Percentiles rank a stretch among this genome's conserved stretches.
These are phyloP conservation scores for Rostrohypoxylon terebratum DNA, from an alignment of 495 filamentous ascomycete genomes.

Conservation along the genomic window DNA sequence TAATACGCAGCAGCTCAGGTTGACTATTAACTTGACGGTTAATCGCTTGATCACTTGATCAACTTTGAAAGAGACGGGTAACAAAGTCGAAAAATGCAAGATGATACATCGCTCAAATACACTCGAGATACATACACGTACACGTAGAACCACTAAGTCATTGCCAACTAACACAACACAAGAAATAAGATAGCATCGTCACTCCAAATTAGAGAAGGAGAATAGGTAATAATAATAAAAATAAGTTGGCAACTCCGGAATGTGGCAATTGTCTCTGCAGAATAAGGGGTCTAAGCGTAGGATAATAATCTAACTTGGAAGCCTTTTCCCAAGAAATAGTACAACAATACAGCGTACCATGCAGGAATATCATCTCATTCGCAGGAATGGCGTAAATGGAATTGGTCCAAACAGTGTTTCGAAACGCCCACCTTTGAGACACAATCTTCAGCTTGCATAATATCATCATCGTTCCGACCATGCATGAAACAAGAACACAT, in stretches of 20 bases:
- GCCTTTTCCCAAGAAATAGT: slow-evolving; percentile 24
- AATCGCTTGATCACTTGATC: neutral
- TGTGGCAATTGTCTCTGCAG: slow-evolving; percentile 37
- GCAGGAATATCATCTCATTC: slow-evolving; percentile 17
- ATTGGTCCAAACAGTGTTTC: slow-evolving; percentile 39
- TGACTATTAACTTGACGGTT: too few species aligned
- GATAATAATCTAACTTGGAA: neutral
- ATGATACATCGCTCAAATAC: slow-evolving; percentile 7
- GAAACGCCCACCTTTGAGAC: slow-evolving; percentile 40
- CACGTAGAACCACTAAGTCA: slow-evolving; percentile 28
- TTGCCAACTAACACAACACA: slow-evolving; percentile 18
- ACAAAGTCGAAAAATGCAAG: slow-evolving; percentile 4
- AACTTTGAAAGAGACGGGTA: neutral
- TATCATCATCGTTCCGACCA: slow-evolving; percentile 11
- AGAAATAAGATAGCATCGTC: slow-evolving; percentile 31
- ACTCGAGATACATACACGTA: slow-evolving; percentile 9
- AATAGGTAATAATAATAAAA: too few species aligned
- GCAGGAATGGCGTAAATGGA: slow-evolving; percentile 27
- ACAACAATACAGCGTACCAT: neutral
- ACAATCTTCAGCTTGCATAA: slow-evolving; percentile 43
- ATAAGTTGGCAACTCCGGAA: slow-evolving; percentile 39
- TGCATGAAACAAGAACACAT: slow-evolving; percentile 41
- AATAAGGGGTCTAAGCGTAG: slow-evolving; percentile 20
- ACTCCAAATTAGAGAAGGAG: slow-evolving; percentile 28
- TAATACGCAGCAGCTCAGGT: too few species aligned